A percentile compares a stretch with the other conserved stretches of the same genome.
Conservation (phyloP, 2,329 filamentous ascomycete species). For the Fusarium mundagurra region DNA sequence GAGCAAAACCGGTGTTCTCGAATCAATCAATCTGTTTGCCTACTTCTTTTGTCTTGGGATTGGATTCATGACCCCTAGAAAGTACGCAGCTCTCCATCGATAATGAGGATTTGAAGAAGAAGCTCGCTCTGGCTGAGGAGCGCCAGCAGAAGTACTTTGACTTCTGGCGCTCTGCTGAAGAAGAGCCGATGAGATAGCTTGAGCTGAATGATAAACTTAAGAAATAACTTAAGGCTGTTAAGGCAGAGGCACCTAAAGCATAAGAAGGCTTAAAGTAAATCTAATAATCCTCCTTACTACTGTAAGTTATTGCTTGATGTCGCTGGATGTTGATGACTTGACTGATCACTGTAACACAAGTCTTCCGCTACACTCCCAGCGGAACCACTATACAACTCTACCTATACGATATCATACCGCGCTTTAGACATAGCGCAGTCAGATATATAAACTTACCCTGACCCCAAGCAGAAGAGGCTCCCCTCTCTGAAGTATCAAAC, state of each 20-base stretch:
- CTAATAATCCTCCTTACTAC: too few relatives aligned
- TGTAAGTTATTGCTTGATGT: too few relatives aligned
- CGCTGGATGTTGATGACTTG: too few relatives aligned
- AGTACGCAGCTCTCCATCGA: background rate
- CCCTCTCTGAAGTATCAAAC: too few relatives aligned
- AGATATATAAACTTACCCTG: background rate
- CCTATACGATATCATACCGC: background rate
- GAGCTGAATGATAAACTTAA: too few relatives aligned
- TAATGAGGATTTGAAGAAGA: too few relatives aligned
- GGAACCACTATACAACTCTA: background rate
- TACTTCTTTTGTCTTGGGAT: background rate
- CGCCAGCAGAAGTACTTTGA: too few relatives aligned
- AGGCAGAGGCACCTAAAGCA: too few relatives aligned
- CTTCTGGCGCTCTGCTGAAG: too few relatives aligned
- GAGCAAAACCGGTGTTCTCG: background rate
- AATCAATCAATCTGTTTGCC: background rate
- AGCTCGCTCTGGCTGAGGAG: too few relatives aligned
- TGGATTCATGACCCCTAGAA: background rate
- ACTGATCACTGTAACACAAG: background rate
- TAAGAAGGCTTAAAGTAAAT: too few relatives aligned
- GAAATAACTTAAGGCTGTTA: too few relatives aligned
- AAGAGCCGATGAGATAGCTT: fast-evolving
- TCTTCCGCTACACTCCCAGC: background rate
- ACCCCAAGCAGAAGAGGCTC: background rate
- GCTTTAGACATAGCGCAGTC: background rate